Base-by-base conservation (phyloP, 2,329 filamentous ascomycete species). In the Corynespora cassiicola region DNA sequence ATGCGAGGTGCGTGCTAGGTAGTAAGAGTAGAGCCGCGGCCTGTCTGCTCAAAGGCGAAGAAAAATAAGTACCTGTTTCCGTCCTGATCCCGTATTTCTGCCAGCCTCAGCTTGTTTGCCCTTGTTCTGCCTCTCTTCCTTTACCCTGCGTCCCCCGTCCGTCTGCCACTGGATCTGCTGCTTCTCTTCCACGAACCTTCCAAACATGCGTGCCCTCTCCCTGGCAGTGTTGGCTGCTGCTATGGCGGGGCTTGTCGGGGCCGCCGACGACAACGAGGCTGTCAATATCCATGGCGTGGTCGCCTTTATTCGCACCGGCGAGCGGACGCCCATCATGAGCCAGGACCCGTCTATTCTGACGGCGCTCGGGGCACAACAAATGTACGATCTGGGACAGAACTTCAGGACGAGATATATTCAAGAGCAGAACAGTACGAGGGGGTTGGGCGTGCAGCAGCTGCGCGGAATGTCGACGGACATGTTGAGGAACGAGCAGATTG, bases 341-440 rank as follows among this genome's bases (percentile, higher is more conserved):
- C 45, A 46, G 19, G 44, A 40, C 6, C 50, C 69, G 3, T 63
- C 61, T 5, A 61, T 61, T 1, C 65, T 84, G 34, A 82, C 78
- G 2, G 69, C 76, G 1, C 63, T 78, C 27, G 81, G 81, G 31
- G 80, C 80, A n/a, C 74, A 72, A 32, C 74, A 81, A 46, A 68
- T 81, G 39, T 72, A 74, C 45, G 50, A 63, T 8, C 71, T 77
- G 7, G 81, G 80, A 2, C 56, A 68, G 11, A 70, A 69, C 39
- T 76, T 83, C 54, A 74, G 81, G 43, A 50, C 69, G 19, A 73
- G 79, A 36, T 84, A 84, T 58, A 63, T 84, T 32, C 60, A 63
- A 10, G 39, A 54, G 15, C 40, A 38, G 16, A 31, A 39, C 21
- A 45, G 45, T 9, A 40, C 47, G 12, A 58, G 50, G 19, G 36